Percentiles rank a stretch among this genome's conserved stretches.
phyloP scores from a whole-genome alignment of 2,329 filamentous ascomycete species.

The Endothia cerciana region DNA sequence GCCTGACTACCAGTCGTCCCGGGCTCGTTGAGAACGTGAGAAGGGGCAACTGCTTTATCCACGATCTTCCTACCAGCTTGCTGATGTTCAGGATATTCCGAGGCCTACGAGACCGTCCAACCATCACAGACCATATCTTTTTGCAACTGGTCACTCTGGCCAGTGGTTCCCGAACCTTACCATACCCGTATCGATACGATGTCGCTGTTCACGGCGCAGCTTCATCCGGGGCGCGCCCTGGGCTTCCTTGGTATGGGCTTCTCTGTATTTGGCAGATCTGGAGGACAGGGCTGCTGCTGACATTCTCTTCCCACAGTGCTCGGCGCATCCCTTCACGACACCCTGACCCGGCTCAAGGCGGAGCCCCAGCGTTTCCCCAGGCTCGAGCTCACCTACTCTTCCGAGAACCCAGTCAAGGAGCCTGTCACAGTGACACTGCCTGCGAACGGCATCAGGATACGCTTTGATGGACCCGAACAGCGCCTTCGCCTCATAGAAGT shows the following conservation, averaged over 20 bases:
- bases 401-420: constrained; percentile 71
- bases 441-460: constrained; percentile 83
- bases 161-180: not conserved
- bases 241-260: constrained; percentile 57
- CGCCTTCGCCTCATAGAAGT: constrained; percentile 89
- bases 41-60: not conserved
- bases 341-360: constrained; percentile 84
- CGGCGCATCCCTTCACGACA: constrained; percentile 88
- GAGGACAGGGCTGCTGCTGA: constrained; percentile 14
- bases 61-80: constrained; percentile 9
- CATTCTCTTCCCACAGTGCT: constrained; percentile 61
- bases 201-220: constrained; percentile 60
- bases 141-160: not conserved
- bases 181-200: constrained; percentile 9
- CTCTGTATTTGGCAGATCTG: not conserved
- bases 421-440: constrained; percentile 78
- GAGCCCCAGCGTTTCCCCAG: constrained; percentile 82
- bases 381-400: constrained; percentile 81
- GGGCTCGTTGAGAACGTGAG: not conserved
- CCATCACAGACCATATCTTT: not conserved
- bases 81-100: not conserved
- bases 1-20: constrained; percentile 11
- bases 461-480: constrained; percentile 93
- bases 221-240: constrained; percentile 68
- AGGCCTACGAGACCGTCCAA: constrained; percentile 2